These are phyloP conservation scores for Lathyrus oleraceus DNA, from an alignment of 306 rosid species.

Conservation along the genomic window DNA sequence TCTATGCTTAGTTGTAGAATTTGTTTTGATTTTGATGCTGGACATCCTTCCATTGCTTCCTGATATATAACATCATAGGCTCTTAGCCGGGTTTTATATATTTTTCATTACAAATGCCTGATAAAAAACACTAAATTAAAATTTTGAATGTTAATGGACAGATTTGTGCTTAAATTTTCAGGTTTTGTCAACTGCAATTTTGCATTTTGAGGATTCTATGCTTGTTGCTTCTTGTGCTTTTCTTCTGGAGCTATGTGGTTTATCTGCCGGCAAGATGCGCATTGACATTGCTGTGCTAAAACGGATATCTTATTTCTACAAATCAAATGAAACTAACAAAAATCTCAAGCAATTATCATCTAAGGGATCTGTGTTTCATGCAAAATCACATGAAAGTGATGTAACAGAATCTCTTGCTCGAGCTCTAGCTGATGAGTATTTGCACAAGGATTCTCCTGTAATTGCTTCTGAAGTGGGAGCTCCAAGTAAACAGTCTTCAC, in stretches of 20 bases:
- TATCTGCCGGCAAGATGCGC: constrained; percentile 80
- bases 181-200: constrained; percentile 82
- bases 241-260: constrained; percentile 86
- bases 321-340: constrained; percentile 57
- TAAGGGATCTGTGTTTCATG: constrained; percentile 70
- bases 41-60: constrained; percentile 21
- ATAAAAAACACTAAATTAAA: neutral
- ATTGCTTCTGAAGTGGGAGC: constrained; percentile 44
- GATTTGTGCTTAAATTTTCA: constrained; percentile 44
- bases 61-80: neutral
- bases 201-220: constrained; percentile 84
- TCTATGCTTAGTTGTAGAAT: constrained; percentile 5
- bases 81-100: constrained; percentile 5
- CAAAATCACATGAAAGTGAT: constrained; percentile 69
- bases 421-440: constrained; percentile 83
- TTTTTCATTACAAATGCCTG: constrained; percentile 20
- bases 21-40: constrained; percentile 16
- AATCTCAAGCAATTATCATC: constrained; percentile 63
- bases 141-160: constrained; percentile 33
- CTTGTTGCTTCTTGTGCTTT: constrained; percentile 89
- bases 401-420: constrained; percentile 74
- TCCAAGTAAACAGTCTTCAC: constrained; percentile 59
- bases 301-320: constrained; percentile 77
- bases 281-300: constrained; percentile 77
- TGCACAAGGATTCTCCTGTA: constrained; percentile 59